Conservation (phyloP, 257 asterid species). For the Jaltomata sinuosa region DNA sequence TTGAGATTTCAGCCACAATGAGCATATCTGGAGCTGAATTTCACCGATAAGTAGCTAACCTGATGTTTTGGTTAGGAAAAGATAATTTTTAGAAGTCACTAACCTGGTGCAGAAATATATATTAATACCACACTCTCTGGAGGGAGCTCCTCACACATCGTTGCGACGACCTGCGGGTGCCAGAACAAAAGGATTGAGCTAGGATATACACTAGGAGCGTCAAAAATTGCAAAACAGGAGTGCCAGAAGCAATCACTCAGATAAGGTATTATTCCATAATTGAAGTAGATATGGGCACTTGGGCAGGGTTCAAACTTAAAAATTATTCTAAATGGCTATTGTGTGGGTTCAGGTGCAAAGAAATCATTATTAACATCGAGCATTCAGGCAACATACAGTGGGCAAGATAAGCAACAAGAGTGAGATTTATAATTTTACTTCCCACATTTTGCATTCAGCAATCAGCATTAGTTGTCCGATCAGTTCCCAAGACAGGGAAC, state of each 20-base stretch:
- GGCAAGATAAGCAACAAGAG: not conserved
- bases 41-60: not conserved
- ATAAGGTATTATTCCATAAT: not conserved
- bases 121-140: constrained; percentile 69
- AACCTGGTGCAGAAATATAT: constrained; percentile 83
- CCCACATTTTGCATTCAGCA: not conserved
- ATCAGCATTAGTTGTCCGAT: not conserved
- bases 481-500: not conserved
- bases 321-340: not conserved
- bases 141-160: constrained; percentile 81
- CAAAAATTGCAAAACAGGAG: not conserved
- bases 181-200: not conserved
- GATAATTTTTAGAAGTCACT: not conserved
- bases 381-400: not conserved
- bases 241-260: not conserved
- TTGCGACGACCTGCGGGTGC: constrained; percentile 66
- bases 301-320: not conserved
- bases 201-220: not conserved
- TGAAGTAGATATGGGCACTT: not conserved
- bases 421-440: not conserved
- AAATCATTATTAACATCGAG: not conserved
- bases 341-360: not conserved
- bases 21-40: not conserved
- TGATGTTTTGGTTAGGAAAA: not conserved
- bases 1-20: not conserved